Percentiles rank a stretch among this genome's conserved stretches.
These are phyloP conservation scores for Myxozyma sirexii DNA, from an alignment of 805 yeast genomes.

Conservation along the genomic window DNA sequence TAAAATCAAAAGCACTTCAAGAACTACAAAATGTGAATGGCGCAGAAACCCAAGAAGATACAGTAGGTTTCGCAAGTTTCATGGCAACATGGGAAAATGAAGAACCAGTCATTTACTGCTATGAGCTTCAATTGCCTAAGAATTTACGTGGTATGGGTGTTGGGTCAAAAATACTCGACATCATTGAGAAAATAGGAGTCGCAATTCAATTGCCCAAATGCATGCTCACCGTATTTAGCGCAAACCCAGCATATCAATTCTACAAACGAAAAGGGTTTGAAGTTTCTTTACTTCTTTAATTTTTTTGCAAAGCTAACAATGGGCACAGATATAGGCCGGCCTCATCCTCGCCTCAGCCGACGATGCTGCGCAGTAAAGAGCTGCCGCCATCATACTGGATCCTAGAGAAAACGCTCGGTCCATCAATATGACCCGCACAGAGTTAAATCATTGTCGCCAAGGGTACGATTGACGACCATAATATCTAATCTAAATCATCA, in stretches of 20 bases:
- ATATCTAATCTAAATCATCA: too few species aligned
- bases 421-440: background rate
- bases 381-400: conserved; percentile 32
- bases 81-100: conserved; percentile 33
- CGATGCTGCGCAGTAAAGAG: conserved; percentile 15
- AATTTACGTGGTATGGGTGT: conserved; percentile 21
- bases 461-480: too few species aligned
- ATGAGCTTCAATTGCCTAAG: conserved; percentile 32
- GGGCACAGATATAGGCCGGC: conserved; percentile 13
- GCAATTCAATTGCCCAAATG: conserved; percentile 13
- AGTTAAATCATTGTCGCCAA: too few species aligned
- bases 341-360: conserved; percentile 23
- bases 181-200: conserved; percentile 20
- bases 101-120: conserved; percentile 34
- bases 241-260: conserved; percentile 32
- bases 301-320: background rate
- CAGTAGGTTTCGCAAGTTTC: conserved; percentile 33
- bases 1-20: conserved; percentile 3
- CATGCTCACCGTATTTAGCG: conserved; percentile 36
- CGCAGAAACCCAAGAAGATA: background rate
- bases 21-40: background rate
- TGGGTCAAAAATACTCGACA: conserved; percentile 21
- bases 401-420: conserved; percentile 16
- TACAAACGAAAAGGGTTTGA: conserved; percentile 25
- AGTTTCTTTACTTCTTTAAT: background rate